These are phyloP conservation scores for Nemania bipapillata DNA, from an alignment of 2,329 filamentous ascomycete genomes.

Conservation along the genomic window DNA sequence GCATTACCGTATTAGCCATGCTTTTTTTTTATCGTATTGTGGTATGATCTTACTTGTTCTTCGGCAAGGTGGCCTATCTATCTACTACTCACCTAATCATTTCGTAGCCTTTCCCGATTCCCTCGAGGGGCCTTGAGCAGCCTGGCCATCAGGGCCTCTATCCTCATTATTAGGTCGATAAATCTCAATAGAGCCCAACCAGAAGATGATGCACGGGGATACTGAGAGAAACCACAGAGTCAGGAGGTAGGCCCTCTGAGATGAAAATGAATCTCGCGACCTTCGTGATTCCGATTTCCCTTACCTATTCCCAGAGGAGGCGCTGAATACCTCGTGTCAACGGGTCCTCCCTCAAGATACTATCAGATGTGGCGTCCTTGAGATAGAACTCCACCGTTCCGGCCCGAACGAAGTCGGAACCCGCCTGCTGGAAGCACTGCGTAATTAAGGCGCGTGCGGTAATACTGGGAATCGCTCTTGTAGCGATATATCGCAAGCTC, in stretches of 20 bases:
- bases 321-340: conserved; percentile 25
- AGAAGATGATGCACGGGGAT: conserved; percentile 14
- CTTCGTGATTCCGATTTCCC: conserved; percentile 22
- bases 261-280: conserved; percentile 34
- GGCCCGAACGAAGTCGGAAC: background rate
- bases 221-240: background rate
- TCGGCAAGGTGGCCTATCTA: background rate
- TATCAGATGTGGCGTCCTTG: background rate
- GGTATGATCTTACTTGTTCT: background rate
- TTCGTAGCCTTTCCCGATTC: background rate
- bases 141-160: conserved; percentile 9
- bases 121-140: background rate
- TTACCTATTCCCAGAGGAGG: conserved; percentile 21
- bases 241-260: conserved; percentile 2
- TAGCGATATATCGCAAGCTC: conserved; percentile 27
- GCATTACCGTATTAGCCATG: background rate
- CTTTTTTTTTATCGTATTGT: background rate
- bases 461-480: conserved; percentile 1
- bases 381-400: conserved; percentile 18
- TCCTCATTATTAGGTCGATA: conserved; percentile 27
- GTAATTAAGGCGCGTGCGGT: background rate
- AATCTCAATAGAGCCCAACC: conserved; percentile 27
- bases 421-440: background rate
- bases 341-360: conserved; percentile 8
- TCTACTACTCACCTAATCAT: background rate